These are phyloP conservation scores for Penicillium pulvis DNA, from an alignment of 495 filamentous ascomycete species.

Conservation along the genomic window DNA sequence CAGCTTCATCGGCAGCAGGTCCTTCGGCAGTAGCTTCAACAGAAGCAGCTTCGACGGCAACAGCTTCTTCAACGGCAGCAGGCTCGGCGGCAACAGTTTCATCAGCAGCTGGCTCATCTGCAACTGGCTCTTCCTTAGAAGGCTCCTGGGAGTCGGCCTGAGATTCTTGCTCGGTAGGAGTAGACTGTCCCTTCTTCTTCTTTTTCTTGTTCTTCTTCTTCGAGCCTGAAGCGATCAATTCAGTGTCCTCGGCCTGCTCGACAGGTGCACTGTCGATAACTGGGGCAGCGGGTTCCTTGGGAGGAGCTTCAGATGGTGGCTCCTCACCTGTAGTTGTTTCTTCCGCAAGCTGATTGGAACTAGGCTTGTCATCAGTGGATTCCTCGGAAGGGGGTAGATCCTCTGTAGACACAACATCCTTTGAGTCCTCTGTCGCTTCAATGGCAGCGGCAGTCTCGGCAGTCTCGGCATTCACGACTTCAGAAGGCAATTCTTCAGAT, in stretches of 20 bases:
- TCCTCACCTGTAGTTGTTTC: not conserved
- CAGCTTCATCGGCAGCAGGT: not conserved
- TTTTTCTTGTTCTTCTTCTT: constrained; percentile 26
- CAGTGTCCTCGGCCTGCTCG: not conserved
- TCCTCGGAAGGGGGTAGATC: not conserved
- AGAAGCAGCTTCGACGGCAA: not conserved
- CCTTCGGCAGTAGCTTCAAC: too few species aligned
- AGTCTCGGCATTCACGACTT: not conserved
- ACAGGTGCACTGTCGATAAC: not conserved
- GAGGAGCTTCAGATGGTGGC: not conserved
- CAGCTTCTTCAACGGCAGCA: not conserved
- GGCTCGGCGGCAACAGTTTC: not conserved
- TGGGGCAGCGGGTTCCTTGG: not conserved
- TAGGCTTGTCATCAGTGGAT: not conserved
- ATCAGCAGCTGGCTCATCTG: too few species aligned
- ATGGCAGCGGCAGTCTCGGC: not conserved
- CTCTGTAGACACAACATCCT: not conserved
- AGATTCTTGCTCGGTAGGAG: constrained; percentile 13
- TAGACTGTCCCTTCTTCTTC: constrained; percentile 39
- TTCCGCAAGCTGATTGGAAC: not conserved
- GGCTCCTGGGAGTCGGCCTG: constrained; percentile 16
- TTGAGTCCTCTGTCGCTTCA: not conserved
- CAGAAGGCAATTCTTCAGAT: not conserved
- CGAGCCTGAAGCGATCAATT: not conserved
- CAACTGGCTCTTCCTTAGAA: constrained; percentile 12